Base-by-base conservation (phyloP, 768 basidiomycete genomes). In the Termitomyces sp. region DNA sequence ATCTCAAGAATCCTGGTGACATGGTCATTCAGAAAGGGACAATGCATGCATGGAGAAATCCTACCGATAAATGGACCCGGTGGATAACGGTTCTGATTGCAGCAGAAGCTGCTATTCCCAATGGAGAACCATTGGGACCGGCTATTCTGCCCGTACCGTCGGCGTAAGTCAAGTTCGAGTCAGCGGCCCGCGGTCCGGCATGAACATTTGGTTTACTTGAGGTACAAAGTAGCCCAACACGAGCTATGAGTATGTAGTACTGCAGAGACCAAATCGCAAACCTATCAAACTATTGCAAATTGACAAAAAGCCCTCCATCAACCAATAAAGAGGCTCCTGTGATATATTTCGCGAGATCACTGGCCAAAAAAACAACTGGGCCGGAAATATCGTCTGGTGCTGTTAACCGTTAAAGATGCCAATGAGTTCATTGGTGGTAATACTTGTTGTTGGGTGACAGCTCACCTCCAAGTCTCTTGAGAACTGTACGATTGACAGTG, bases 231-330 rank as follows among this genome's bases (percentile, higher is more conserved):
- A 29, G 29, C 7, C 29, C 3, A 4, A 7, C 29, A 29, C 29
- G 29, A 7, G 29, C 48, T 42, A 46, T 48, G 62, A 53, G 53
- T 51, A 48, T 32, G 21, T 11, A 52, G 23, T 23, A 37, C 23
- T 8, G 44, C 8, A 14, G 9, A 41, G 10, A 9, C 10, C 37
- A 27, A 31, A 4, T 17, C 5, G 19, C 38, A 46, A 10, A 31
- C 41, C n/a, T 16, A 32, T 29, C 16, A 34, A 25, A 44, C 54
- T 55, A 87, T 64, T 90, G 88, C 50, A 91, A 74, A 63, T 88
- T 89, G 44, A 89, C 88, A 60, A 88, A 88, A 46, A 86, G 70
- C 0, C 89, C 89, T 2, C 89, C 89, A 66, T 90, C 89, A 0
- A 87, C 87, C 6, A 89, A 70, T 5, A 87, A 69, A 21, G 81